These are phyloP conservation scores for Cruciata laevipes DNA, from an alignment of 257 asterid species.

Conservation along the genomic window DNA sequence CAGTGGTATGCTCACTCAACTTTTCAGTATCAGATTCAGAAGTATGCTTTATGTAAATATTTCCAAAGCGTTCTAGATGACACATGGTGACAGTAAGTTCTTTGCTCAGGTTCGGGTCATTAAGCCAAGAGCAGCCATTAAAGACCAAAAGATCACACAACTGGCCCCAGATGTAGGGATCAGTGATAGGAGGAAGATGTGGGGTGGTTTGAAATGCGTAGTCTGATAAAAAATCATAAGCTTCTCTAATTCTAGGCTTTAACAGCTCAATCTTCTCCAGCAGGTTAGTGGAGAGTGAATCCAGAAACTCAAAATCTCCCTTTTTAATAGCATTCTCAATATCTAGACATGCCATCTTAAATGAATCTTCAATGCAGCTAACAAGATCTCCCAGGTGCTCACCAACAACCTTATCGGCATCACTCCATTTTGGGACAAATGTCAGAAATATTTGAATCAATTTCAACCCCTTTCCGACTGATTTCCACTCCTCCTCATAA, in stretches of 20 bases:
- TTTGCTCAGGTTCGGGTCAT: too few species aligned
- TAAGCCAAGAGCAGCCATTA: too few species aligned
- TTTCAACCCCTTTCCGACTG: too few species aligned
- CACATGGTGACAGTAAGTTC: neutral
- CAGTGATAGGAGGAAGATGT: neutral
- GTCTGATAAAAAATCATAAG: neutral
- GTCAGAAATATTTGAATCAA: too few species aligned
- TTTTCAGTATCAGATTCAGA: neutral
- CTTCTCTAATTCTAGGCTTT: neutral
- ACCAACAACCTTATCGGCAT: too few species aligned
- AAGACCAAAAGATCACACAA: neutral
- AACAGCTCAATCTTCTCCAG: neutral
- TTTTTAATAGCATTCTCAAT: neutral
- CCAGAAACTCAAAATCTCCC: neutral
- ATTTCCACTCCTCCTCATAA: too few species aligned
- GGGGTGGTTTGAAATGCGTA: neutral
- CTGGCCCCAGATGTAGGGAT: neutral
- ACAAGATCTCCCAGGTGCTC: too few species aligned
- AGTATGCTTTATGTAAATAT: too few species aligned
- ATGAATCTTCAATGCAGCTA: too few species aligned
- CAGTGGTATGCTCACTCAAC: neutral
- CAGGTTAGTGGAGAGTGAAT: neutral
- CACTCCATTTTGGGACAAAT: too few species aligned
- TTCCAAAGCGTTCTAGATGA: neutral
- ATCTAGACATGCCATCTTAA: too few species aligned